A percentile compares a stretch with the other conserved stretches of the same genome.
These are phyloP conservation scores for Cenococcum geophilum DNA, from an alignment of 495 filamentous ascomycete genomes.

Conservation along the genomic window DNA sequence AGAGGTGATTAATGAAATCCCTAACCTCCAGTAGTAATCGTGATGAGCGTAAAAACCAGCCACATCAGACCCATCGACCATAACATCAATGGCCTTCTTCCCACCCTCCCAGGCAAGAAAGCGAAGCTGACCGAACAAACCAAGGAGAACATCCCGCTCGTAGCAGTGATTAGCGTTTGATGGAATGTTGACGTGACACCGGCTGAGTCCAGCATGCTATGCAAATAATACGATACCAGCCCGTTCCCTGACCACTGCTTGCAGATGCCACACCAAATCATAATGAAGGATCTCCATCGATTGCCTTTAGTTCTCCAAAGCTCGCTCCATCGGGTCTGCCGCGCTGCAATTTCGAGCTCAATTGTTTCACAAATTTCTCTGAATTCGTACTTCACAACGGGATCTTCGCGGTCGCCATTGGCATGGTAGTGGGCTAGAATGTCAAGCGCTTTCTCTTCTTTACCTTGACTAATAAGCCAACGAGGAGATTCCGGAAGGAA, in stretches of 20 bases:
- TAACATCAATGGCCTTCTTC: neutral
- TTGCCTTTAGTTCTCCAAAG: constrained; percentile 20
- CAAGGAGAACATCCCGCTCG: constrained; percentile 23
- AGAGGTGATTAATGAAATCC: too few species aligned
- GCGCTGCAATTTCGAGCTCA: constrained; percentile 9
- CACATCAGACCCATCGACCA: neutral
- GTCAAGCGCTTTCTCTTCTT: constrained; percentile 50
- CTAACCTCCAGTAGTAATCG: too few species aligned
- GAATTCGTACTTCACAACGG: constrained; percentile 17
- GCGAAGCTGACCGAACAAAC: constrained; percentile 24
- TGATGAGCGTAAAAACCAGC: too few species aligned
- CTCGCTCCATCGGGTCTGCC: constrained; percentile 23
- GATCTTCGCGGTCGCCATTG: constrained; percentile 44
- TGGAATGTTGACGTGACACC: constrained; percentile 18
- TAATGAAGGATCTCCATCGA: constrained; percentile 23
- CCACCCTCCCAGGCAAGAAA: constrained; percentile 1
- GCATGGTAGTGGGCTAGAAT: constrained; percentile 58
- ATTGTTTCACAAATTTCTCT: constrained; percentile 29
- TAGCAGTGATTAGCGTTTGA: constrained; percentile 26
- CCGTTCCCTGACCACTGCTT: constrained; percentile 26
- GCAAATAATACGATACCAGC: constrained; percentile 25
- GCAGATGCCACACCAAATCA: constrained; percentile 22
- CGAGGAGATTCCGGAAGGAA: constrained; percentile 60
- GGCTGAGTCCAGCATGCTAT: constrained; percentile 19
- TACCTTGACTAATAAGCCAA: constrained; percentile 55